These are phyloP conservation scores for Cerrena zonata DNA, from an alignment of 1,284 basidiomycete species.

Conservation along the genomic window DNA sequence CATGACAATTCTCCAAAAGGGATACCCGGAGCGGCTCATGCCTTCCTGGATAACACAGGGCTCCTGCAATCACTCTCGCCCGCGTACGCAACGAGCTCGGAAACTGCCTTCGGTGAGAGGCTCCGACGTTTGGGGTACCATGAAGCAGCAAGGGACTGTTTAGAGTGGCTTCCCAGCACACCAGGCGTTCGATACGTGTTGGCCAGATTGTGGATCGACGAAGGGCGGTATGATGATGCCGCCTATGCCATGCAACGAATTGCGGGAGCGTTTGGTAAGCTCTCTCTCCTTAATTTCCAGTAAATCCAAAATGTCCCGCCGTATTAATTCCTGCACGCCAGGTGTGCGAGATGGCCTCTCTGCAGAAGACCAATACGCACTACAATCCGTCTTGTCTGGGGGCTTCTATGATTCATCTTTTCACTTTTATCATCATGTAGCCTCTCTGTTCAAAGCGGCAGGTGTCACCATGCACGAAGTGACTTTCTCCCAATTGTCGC, in stretches of 20 bases:
- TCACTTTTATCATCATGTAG: constrained; percentile 73
- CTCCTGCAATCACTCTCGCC: constrained; percentile 62
- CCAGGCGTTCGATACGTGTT: constrained; percentile 72
- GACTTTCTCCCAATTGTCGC: constrained; percentile 69
- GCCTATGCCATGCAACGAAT: constrained; percentile 66
- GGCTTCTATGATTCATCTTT: constrained; percentile 56
- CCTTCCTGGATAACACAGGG: constrained; percentile 60
- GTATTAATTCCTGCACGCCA: constrained; percentile 22
- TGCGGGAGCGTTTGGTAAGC: constrained; percentile 74
- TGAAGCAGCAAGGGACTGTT: constrained; percentile 56
- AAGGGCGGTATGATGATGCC: constrained; percentile 74
- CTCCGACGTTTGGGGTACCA: constrained; percentile 64
- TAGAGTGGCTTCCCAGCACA: constrained; percentile 71
- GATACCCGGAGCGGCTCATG: constrained; percentile 57
- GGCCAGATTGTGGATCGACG: constrained; percentile 61
- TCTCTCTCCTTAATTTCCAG: not conserved
- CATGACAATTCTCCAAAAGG: constrained; percentile 38
- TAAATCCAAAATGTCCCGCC: not conserved
- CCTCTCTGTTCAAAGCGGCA: constrained; percentile 65
- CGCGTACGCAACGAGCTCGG: constrained; percentile 56
- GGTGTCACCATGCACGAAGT: constrained; percentile 59
- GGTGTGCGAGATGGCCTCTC: constrained; percentile 50
- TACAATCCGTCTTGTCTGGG: constrained; percentile 59
- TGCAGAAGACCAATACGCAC: constrained; percentile 57
- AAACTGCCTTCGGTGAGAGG: constrained; percentile 67